Conservation (phyloP, 257 asterid genomes). For the Rubia yunnanensis region DNA sequence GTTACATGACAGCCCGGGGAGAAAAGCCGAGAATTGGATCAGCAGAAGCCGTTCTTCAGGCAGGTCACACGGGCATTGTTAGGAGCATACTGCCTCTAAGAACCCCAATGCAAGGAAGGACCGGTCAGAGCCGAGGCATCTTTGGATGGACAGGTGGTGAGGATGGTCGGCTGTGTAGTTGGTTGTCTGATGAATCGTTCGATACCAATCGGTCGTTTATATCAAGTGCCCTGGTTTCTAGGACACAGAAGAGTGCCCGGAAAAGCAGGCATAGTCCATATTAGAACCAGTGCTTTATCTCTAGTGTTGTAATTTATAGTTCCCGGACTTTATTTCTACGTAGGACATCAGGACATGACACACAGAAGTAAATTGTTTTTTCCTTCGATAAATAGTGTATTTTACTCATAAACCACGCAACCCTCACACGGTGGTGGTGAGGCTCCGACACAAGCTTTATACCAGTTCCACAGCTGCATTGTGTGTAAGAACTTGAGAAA, state of each 20-base stretch:
- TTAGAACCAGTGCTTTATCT: constrained; percentile 15
- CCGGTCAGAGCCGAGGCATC: constrained; percentile 28
- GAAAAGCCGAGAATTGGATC: constrained; percentile 30
- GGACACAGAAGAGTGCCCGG: constrained; percentile 33
- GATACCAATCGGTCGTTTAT: constrained; percentile 47
- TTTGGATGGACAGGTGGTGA: constrained; percentile 95
- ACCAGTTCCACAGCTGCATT: too few relatives aligned
- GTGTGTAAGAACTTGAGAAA: too few relatives aligned
- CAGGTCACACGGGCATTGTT: constrained; percentile 70
- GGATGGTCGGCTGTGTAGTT: constrained; percentile 89
- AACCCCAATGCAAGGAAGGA: constrained; percentile 27
- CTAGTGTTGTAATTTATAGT: not conserved
- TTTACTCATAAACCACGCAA: too few relatives aligned
- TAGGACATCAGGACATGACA: too few relatives aligned
- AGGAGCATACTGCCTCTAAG: constrained; percentile 61
- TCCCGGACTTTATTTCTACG: too few relatives aligned
- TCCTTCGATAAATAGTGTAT: too few relatives aligned
- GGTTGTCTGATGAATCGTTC: constrained; percentile 49
- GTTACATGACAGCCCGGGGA: constrained; percentile 12
- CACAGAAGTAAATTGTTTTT: too few relatives aligned
- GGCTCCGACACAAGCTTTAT: too few relatives aligned
- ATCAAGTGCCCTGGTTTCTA: constrained; percentile 45
- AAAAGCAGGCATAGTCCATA: constrained; percentile 59
- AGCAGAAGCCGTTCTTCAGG: constrained; percentile 71
- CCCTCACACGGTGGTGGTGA: too few relatives aligned